Evolutionary conservation across 768 basidiomycete species (phyloP), one percentile per base, ranked within the genome.

Genomic region (Rhizopogon vesiculosus): DNA sequence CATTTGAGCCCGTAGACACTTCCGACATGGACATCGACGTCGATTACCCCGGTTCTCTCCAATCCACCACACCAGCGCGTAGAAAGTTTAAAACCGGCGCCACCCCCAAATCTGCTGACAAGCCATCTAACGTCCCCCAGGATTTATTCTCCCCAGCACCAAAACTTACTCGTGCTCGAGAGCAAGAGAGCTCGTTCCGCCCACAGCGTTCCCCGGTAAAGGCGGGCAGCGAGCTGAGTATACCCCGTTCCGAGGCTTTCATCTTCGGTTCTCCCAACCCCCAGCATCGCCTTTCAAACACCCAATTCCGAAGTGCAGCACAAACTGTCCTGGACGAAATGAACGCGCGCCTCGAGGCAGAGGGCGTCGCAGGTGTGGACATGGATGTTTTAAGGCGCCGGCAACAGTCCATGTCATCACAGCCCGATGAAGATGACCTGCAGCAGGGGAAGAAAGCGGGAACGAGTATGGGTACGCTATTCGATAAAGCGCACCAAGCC

Each of bases 251-350:
- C 1, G 68, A 78, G 22, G 82, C 85, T 0, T 93, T 92, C 72
- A 65, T 90, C 19, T 93, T 93, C 62, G 90, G 90, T 25, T 91
- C 90, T 0, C 86, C 89, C 0, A 76, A 81, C 3, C 83, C 87
- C 7, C 79, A 80, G 56, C 76, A 88, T 62, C 77, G 73, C 45
- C 77, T 81, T 43, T 83, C 85, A 33, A 84, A 88, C 59, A 69
- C 72, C n/a, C 80, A 86, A 50, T 92, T 93, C 71, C 78, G 76
- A 51, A 68, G 74, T 2, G 85, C 86, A 0, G 86, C 89, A 0
- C 76, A 82, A n/a, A 78, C 79, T 19, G 84, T 93, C 29, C 73
- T 93, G 31, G 86, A 85, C 49, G 91, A 93, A 69, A 90, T 93
- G 87, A 91, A 92, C 66, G 75, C 77, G 50, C 82, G 88, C 2